Evolutionary conservation across 169 alveolate species (phyloP).

Genomic region (Eimeria praecox): DNA sequence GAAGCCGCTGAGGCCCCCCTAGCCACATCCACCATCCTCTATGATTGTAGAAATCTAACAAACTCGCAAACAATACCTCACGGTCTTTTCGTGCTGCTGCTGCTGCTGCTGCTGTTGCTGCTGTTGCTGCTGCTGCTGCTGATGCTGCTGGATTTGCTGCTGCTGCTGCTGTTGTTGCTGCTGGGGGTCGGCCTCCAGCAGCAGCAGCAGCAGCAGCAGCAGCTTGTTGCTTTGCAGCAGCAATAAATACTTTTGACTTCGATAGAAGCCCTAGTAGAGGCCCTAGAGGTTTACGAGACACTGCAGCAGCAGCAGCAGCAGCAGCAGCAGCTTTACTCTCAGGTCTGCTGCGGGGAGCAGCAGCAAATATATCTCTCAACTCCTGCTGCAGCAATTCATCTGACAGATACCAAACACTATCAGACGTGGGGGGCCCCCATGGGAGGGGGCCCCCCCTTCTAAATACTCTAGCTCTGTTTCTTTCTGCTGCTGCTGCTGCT

Average conservation of each 20-base stretch:
- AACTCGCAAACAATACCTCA: background rate
- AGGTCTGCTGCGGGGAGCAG: background rate
- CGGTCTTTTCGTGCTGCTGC: background rate
- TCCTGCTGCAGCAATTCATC: background rate
- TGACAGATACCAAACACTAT: background rate
- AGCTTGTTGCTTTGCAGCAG: background rate
- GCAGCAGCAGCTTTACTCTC: background rate
- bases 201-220: background rate
- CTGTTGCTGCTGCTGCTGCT: slow-evolving; percentile 31
- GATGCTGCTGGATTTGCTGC: background rate
- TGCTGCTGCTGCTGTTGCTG: background rate
- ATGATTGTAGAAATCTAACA: background rate
- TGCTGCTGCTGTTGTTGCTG: slow-evolving; percentile 34
- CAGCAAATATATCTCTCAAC: slow-evolving; percentile 10
- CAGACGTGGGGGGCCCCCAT: slow-evolving; percentile 6
- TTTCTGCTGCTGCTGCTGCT: slow-evolving; percentile 36
- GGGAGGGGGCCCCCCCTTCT: background rate
- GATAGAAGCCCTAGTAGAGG: slow-evolving; percentile 8
- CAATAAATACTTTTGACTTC: background rate
- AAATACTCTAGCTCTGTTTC: background rate
- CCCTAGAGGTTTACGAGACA: slow-evolving; percentile 13
- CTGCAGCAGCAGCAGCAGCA: background rate
- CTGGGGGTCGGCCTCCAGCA: background rate
- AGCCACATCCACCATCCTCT: background rate
- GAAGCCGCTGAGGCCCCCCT: background rate